These are phyloP conservation scores for Blepharisma undulans DNA, from an alignment of 169 alveolate genomes.

Conservation along the genomic window DNA sequence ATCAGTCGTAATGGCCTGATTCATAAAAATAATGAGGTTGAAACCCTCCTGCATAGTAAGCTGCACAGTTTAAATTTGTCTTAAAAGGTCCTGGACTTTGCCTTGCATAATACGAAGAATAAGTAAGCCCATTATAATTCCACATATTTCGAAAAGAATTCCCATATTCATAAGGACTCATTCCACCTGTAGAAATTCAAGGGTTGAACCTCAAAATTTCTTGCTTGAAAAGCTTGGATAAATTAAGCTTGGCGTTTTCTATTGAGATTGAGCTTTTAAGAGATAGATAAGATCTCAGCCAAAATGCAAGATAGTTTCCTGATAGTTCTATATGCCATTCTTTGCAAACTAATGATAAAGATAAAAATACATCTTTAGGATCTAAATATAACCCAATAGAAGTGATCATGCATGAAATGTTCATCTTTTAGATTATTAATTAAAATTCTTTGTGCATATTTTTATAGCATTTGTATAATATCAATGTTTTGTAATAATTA, in stretches of 20 bases:
- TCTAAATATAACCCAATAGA: background rate
- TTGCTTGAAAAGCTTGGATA: background rate
- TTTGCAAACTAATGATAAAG: background rate
- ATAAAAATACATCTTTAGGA: background rate
- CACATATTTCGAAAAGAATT: background rate
- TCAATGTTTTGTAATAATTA: background rate
- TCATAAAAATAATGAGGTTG: background rate
- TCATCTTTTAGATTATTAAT: background rate
- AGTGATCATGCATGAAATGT: background rate
- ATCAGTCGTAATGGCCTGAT: background rate
- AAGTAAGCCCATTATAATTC: background rate
- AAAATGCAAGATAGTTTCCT: background rate
- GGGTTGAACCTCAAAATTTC: background rate
- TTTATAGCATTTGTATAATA: background rate
- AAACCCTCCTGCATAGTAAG: background rate
- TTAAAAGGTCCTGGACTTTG: background rate
- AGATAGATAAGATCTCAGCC: background rate
- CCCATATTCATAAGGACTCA: background rate
- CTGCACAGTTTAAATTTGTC: background rate
- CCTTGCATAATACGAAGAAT: slow-evolving; percentile 2
- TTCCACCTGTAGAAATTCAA: background rate
- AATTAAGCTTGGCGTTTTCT: background rate
- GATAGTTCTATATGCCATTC: background rate
- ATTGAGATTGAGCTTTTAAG: background rate
- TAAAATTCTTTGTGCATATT: too few species aligned